phyloP scores from a whole-genome alignment of 2,329 filamentous ascomycete species.

The Parastagonospora nodorum region DNA sequence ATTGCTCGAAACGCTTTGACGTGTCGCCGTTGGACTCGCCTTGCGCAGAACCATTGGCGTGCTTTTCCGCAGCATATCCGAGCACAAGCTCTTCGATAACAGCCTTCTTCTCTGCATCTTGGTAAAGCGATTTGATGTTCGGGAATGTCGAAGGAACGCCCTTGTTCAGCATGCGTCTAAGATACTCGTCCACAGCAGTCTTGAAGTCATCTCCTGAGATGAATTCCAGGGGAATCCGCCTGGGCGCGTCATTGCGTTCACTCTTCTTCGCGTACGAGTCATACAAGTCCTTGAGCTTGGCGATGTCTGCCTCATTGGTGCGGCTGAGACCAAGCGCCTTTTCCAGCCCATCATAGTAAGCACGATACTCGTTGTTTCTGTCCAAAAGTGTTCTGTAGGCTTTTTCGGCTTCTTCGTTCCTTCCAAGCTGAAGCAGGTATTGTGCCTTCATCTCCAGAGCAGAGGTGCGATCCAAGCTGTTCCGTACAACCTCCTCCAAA shows the following conservation, averaged over 20 bases:
- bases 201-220: slow-evolving; percentile 79
- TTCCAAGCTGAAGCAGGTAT: slow-evolving; percentile 78
- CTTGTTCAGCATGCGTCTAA: slow-evolving; percentile 84
- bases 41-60: slow-evolving; percentile 56
- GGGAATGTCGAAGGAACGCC: slow-evolving; percentile 96
- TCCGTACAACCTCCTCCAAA: slow-evolving; percentile 75
- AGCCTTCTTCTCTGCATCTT: slow-evolving; percentile 76
- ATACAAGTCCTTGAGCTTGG: slow-evolving; percentile 77
- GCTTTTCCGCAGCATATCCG: slow-evolving; percentile 70
- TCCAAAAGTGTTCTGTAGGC: slow-evolving; percentile 82
- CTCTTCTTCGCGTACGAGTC: slow-evolving; percentile 80
- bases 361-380: slow-evolving; percentile 84
- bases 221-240: slow-evolving; percentile 88
- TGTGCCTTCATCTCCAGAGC: slow-evolving; percentile 85
- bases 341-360: slow-evolving; percentile 81
- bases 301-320: slow-evolving; percentile 66
- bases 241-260: slow-evolving; percentile 81
- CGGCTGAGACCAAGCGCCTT: slow-evolving; percentile 68
- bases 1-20: slow-evolving; percentile 69
- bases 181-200: slow-evolving; percentile 75
- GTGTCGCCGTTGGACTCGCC: slow-evolving; percentile 58
- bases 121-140: slow-evolving; percentile 93
- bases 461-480: slow-evolving; percentile 80
- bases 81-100: slow-evolving; percentile 76
- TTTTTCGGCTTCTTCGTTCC: slow-evolving; percentile 77